Conservation (phyloP, 306 rosid species). For the Oemleria cerasiformis region DNA sequence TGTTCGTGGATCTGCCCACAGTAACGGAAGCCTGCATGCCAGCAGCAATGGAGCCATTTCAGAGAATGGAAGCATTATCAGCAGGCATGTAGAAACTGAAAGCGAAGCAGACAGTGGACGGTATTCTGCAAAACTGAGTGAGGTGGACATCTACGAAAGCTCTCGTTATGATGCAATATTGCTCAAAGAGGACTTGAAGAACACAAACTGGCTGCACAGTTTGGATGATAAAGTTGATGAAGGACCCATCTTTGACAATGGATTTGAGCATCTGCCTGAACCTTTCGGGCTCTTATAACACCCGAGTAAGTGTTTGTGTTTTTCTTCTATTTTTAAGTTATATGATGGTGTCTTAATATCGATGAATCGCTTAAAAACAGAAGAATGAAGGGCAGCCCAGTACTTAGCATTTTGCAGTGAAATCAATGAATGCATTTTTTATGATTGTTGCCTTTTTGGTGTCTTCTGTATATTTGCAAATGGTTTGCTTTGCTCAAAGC, state of each 20-base stretch:
- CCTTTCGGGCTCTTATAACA: conserved; percentile 83
- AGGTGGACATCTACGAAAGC: conserved; percentile 82
- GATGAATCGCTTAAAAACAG: conserved; percentile 40
- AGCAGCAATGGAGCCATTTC: conserved; percentile 39
- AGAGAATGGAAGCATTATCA: conserved; percentile 40
- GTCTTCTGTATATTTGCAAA: conserved; percentile 17
- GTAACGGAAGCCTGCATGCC: conserved; percentile 40
- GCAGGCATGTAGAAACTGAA: conserved; percentile 41
- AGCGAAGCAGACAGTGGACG: conserved; percentile 47
- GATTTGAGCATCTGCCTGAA: conserved; percentile 89
- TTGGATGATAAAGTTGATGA: conserved; percentile 69
- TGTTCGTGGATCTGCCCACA: conserved; percentile 35
- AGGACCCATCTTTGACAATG: conserved; percentile 74
- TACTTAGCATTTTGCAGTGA: conserved; percentile 31
- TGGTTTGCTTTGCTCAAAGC: conserved; percentile 3
- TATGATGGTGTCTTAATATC: conserved; percentile 26
- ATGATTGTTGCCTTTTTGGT: conserved; percentile 11
- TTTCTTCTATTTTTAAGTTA: conserved; percentile 33
- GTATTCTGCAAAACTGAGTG: conserved; percentile 55
- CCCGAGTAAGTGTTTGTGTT: conserved; percentile 22
- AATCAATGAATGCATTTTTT: conserved; percentile 27
- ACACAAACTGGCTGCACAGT: conserved; percentile 83
- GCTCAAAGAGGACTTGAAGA: conserved; percentile 89
- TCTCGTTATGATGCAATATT: conserved; percentile 85
- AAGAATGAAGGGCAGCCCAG: conserved; percentile 40